Conservation (phyloP, 2,329 filamentous ascomycete species). For the Diplodia scrobiculata region DNA sequence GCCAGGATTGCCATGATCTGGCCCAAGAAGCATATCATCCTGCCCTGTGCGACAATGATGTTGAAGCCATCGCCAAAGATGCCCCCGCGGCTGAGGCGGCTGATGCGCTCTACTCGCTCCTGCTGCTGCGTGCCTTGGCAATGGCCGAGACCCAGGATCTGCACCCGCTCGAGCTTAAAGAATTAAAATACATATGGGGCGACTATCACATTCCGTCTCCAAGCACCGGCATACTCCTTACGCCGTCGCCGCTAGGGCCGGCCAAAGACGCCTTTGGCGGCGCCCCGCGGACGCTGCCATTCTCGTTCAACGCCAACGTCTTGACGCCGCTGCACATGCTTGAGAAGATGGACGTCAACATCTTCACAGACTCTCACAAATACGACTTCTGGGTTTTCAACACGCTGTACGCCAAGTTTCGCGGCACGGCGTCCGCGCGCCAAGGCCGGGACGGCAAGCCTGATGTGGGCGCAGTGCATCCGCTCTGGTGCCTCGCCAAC, state of each 20-base stretch:
- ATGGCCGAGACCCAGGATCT: slow-evolving; percentile 62
- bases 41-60: slow-evolving; percentile 58
- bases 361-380: slow-evolving; percentile 54
- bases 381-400: slow-evolving; percentile 85
- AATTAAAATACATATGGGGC: slow-evolving; percentile 67
- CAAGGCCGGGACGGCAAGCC: slow-evolving; percentile 72
- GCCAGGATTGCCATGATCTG: slow-evolving; percentile 57
- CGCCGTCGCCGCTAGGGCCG: slow-evolving; percentile 20
- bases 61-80: slow-evolving; percentile 62
- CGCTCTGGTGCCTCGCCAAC: slow-evolving; percentile 94
- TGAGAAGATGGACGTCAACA: slow-evolving; percentile 81
- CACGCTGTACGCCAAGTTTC: slow-evolving; percentile 88
- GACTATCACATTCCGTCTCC: slow-evolving; percentile 51
- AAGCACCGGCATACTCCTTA: slow-evolving; percentile 1
- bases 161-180: slow-evolving; percentile 62
- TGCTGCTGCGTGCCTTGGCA: slow-evolving; percentile 61
- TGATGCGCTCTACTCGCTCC: slow-evolving; percentile 62
- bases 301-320: slow-evolving; percentile 76
- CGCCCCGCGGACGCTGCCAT: slow-evolving; percentile 65
- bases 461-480: slow-evolving; percentile 90
- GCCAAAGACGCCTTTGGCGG: slow-evolving; percentile 34
- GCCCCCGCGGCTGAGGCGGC: slow-evolving; percentile 60
- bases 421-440: slow-evolving; percentile 85
- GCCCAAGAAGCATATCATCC: slow-evolving; percentile 61
- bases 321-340: slow-evolving; percentile 74